A percentile compares a stretch with the other conserved stretches of the same genome.
These are phyloP conservation scores for Akanthomyces lecanii DNA, from an alignment of 2,329 filamentous ascomycete species.

Conservation along the genomic window DNA sequence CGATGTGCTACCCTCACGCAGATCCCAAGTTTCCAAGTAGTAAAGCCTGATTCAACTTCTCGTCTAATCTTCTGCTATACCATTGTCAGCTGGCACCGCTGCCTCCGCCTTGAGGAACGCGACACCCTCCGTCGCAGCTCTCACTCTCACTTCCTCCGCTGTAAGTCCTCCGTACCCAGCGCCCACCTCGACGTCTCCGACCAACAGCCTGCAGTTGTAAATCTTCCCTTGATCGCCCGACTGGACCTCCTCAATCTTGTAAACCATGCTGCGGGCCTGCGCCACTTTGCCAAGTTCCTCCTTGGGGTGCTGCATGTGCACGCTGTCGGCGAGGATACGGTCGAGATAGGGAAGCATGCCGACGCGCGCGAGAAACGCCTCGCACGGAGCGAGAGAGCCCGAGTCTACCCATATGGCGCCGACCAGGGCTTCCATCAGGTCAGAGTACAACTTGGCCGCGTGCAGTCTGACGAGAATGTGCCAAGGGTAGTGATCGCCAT, in stretches of 20 bases:
- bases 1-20: not conserved
- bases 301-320: conserved; percentile 62
- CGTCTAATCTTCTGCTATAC: not conserved
- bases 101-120: conserved; percentile 26
- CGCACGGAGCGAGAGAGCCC: conserved; percentile 57
- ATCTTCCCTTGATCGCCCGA: conserved; percentile 22
- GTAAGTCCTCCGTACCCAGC: conserved; percentile 43
- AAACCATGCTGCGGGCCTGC: conserved; percentile 48
- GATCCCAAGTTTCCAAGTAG: not conserved
- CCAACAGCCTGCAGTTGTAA: conserved; percentile 44
- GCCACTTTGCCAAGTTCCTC: conserved; percentile 62
- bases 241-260: conserved; percentile 36
- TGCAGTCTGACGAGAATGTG: conserved; percentile 59
- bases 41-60: not conserved
- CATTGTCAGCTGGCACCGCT: not conserved
- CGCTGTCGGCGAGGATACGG: conserved; percentile 53
- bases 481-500: conserved; percentile 68
- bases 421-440: conserved; percentile 75
- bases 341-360: conserved; percentile 63
- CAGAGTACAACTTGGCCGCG: conserved; percentile 74
- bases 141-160: conserved; percentile 50
- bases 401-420: conserved; percentile 83
- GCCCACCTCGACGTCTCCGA: conserved; percentile 45
- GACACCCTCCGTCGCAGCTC: conserved; percentile 51
- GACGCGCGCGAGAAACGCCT: conserved; percentile 54